A percentile compares a stretch with the other conserved stretches of the same genome.
phyloP scores from a whole-genome alignment of 2,329 filamentous ascomycete species.

The Penicillium decumbens region DNA sequence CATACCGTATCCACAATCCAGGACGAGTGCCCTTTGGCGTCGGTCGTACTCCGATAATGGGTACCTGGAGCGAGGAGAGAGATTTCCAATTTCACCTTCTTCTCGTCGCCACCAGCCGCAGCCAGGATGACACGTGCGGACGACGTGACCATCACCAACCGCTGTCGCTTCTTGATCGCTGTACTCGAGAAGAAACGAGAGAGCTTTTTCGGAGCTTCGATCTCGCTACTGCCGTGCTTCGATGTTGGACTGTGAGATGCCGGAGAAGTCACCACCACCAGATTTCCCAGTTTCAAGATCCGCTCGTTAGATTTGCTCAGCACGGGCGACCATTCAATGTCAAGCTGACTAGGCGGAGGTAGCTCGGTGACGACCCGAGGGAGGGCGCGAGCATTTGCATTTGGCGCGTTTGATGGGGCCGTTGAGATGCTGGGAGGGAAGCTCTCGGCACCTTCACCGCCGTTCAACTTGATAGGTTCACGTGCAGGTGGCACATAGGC shows the following conservation, averaged over 20 bases:
- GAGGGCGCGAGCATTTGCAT: slow-evolving; percentile 55
- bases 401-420: slow-evolving; percentile 39
- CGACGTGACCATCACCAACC: slow-evolving; percentile 91
- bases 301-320: slow-evolving; percentile 85
- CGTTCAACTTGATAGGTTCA: slow-evolving; percentile 74
- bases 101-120: slow-evolving; percentile 88
- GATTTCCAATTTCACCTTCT: slow-evolving; percentile 88
- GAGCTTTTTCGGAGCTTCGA: slow-evolving; percentile 73
- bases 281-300: slow-evolving; percentile 87
- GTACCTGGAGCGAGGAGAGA: slow-evolving; percentile 73
- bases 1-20: slow-evolving; percentile 94
- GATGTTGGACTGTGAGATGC: slow-evolving; percentile 68
- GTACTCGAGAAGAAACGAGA: slow-evolving; percentile 89
- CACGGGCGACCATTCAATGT: slow-evolving; percentile 98
- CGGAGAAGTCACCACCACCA: slow-evolving; percentile 76
- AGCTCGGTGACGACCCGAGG: slow-evolving; percentile 87
- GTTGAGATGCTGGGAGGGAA: slow-evolving; percentile 43
- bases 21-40: slow-evolving; percentile 78
- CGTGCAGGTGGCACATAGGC: slow-evolving; percentile 73
- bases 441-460: slow-evolving; percentile 38
- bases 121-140: slow-evolving; percentile 85
- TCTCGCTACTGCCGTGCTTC: slow-evolving; percentile 60
- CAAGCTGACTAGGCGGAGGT: slow-evolving; percentile 90
- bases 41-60: slow-evolving; percentile 72
- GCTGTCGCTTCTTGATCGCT: slow-evolving; percentile 85